A percentile compares a stretch with the other conserved stretches of the same genome.
Conservation (phyloP, 2,329 filamentous ascomycete species). For the Aspergillus flavus region DNA sequence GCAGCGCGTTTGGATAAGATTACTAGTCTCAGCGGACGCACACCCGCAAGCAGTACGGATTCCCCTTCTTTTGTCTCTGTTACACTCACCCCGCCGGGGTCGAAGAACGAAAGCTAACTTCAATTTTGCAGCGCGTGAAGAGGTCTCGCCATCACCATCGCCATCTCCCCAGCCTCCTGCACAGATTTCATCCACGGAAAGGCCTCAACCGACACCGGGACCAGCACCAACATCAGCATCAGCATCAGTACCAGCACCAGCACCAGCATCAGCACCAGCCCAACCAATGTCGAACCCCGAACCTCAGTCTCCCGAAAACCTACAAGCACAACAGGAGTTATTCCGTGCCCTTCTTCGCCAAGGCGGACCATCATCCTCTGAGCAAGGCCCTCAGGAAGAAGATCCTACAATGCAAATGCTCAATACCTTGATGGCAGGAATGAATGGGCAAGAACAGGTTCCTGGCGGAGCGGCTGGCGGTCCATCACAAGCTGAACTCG, state of each 20-base stretch:
- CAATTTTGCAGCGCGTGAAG: constrained; percentile 26
- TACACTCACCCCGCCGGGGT: too few species aligned
- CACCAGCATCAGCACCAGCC: constrained; percentile 7
- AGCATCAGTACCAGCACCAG: constrained; percentile 8
- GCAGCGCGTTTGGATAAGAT: constrained; percentile 64
- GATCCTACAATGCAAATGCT: constrained; percentile 43
- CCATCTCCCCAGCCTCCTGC: constrained; percentile 23
- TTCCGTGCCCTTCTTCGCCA: constrained; percentile 45
- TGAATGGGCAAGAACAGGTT: constrained; percentile 25
- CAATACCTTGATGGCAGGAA: constrained; percentile 38
- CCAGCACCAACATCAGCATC: constrained; percentile 6
- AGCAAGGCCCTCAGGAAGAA: constrained; percentile 27
- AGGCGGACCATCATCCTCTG: constrained; percentile 25
- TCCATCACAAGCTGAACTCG: constrained; percentile 32
- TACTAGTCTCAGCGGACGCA: constrained; percentile 59
- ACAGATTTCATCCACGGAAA: constrained; percentile 12
- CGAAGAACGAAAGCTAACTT: background rate
- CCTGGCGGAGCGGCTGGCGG: constrained; percentile 28
- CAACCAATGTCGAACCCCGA: constrained; percentile 16
- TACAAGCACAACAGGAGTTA: constrained; percentile 46
- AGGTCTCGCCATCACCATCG: constrained; percentile 33
- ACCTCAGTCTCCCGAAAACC: constrained; percentile 33
- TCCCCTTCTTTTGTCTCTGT: background rate
- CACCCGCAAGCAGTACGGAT: constrained; percentile 40
- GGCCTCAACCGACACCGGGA: constrained; percentile 18